phyloP scores from a whole-genome alignment of 2,329 filamentous ascomycete genomes.

The Venturia carpophila region DNA sequence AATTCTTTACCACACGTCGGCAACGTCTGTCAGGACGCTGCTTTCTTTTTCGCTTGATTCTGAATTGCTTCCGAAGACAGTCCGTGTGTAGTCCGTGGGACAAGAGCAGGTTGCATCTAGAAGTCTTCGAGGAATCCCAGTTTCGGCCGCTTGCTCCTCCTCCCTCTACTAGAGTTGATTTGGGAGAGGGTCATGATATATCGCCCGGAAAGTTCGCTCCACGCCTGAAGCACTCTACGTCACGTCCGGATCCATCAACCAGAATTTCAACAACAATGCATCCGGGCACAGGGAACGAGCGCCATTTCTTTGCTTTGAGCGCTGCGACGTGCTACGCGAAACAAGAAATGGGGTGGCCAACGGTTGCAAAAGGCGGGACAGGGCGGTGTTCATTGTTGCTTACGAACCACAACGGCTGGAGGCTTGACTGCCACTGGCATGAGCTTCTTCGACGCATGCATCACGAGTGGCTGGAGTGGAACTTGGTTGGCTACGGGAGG shows the following conservation, averaged over 20 bases:
- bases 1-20: no score
- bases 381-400: not conserved
- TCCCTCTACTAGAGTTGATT: no score
- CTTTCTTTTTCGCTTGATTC: no score
- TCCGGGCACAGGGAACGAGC: not conserved
- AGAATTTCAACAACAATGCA: not conserved
- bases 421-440: not conserved
- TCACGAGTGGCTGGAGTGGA: not conserved
- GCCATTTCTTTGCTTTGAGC: not conserved
- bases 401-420: not conserved
- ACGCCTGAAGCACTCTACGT: not conserved
- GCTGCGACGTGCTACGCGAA: not conserved
- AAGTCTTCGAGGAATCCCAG: no score
- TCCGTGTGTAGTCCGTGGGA: no score
- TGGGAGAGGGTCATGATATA: no score
- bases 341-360: not conserved
- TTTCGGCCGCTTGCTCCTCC: no score
- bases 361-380: not conserved
- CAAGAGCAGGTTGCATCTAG: no score
- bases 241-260: not conserved
- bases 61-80: no score
- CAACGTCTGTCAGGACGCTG: no score
- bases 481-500: not conserved
- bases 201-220: no score
- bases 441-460: conserved; percentile 6